These are phyloP conservation scores for Diplocarpon rosae DNA, from an alignment of 2,329 filamentous ascomycete species.

Conservation along the genomic window DNA sequence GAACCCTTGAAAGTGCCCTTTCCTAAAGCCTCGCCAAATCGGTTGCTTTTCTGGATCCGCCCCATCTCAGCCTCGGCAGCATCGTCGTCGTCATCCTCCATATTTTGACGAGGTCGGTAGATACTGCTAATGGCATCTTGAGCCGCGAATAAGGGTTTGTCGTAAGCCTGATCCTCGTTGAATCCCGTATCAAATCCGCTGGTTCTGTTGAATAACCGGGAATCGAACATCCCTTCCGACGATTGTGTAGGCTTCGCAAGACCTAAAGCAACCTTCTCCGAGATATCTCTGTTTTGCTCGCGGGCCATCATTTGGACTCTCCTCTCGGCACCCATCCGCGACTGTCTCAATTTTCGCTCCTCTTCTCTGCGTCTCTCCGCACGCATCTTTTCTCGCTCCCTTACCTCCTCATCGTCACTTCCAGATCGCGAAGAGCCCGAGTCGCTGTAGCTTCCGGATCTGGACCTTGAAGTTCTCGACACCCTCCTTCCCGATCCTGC, in stretches of 20 bases:
- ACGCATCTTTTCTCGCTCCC: conserved; percentile 67
- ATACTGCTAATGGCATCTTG: conserved; percentile 93
- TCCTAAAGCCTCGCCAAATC: conserved; percentile 75
- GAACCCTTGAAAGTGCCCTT: conserved; percentile 86
- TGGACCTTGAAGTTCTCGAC: conserved; percentile 29
- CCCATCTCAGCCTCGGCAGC: conserved; percentile 75
- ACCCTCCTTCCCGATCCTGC: conserved; percentile 36
- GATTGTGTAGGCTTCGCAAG: conserved; percentile 89
- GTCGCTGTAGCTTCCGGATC: conserved; percentile 40
- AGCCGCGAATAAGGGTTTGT: conserved; percentile 92
- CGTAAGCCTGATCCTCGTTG: conserved; percentile 96
- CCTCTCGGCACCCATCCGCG: conserved; percentile 88
- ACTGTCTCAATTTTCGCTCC: conserved; percentile 83
- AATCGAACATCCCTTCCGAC: conserved; percentile 94
- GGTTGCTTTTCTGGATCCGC: conserved; percentile 72
- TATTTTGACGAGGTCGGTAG: conserved; percentile 69
- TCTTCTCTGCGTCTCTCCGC: conserved; percentile 71
- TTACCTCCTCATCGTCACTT: conserved; percentile 52
- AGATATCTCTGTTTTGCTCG: conserved; percentile 93
- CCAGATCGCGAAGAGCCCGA: conserved; percentile 34
- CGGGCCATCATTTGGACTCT: conserved; percentile 85
- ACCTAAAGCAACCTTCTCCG: conserved; percentile 90
- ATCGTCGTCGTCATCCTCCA: conserved; percentile 66
- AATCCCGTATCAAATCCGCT: conserved; percentile 85
- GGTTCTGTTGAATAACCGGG: conserved; percentile 84